Conservation (phyloP, 2,329 filamentous ascomycete species). For the Monosporascus ibericus region DNA sequence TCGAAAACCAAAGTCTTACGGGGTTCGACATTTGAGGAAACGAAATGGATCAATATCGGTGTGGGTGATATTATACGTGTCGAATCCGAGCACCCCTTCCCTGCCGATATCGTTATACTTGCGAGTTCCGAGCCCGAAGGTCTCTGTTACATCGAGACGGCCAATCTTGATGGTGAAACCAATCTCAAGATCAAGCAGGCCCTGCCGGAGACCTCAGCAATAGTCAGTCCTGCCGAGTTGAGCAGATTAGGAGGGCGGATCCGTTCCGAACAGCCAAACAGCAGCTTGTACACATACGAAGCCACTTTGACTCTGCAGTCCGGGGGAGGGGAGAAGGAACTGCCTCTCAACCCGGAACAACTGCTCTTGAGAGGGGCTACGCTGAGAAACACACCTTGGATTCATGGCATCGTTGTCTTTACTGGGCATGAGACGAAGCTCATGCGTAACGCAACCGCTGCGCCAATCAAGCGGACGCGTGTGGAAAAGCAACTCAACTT, state of each 20-base stretch:
- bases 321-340: slow-evolving; percentile 87
- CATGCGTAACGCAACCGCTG: slow-evolving; percentile 96
- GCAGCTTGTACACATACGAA: slow-evolving; percentile 96
- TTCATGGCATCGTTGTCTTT: slow-evolving; percentile 93
- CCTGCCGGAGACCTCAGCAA: slow-evolving; percentile 80
- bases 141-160: slow-evolving; percentile 96
- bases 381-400: slow-evolving; percentile 92
- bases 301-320: slow-evolving; percentile 87
- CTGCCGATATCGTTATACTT: slow-evolving; percentile 84
- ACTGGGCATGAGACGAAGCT: slow-evolving; percentile 97
- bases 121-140: slow-evolving; percentile 96
- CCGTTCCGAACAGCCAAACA: slow-evolving; percentile 95
- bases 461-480: slow-evolving; percentile 95
- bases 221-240: slow-evolving; percentile 83
- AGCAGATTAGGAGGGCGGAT: slow-evolving; percentile 80
- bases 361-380: slow-evolving; percentile 89
- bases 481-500: slow-evolving; percentile 92
- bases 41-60: slow-evolving; percentile 88
- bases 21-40: slow-evolving; percentile 77
- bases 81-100: slow-evolving; percentile 91
- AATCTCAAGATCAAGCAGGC: slow-evolving; percentile 99
- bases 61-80: slow-evolving; percentile 92
- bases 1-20: slow-evolving; percentile 78
- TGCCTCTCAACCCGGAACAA: slow-evolving; percentile 86
- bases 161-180: slow-evolving; percentile 94